Conservation (phyloP, 2,329 filamentous ascomycete species). For the Coniella lustricola region DNA sequence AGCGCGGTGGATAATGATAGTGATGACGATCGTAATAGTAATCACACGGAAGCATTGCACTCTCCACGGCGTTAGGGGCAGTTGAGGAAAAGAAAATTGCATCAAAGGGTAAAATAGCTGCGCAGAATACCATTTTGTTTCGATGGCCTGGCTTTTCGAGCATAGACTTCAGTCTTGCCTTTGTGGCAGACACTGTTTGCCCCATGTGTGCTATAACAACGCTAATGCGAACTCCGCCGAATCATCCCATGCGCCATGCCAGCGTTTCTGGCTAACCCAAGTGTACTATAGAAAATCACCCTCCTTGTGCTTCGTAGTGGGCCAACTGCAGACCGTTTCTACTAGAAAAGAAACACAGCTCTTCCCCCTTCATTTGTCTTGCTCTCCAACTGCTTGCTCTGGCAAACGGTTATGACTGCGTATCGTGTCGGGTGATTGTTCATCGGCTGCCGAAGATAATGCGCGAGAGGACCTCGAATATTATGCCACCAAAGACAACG, state of each 20-base stretch:
- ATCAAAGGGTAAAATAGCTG: background rate
- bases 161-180: background rate
- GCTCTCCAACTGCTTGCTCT: background rate
- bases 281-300: background rate
- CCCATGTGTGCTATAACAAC: constrained; percentile 3
- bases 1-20: background rate
- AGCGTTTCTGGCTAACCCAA: background rate
- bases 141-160: background rate
- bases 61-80: background rate
- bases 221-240: constrained; percentile 10
- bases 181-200: background rate
- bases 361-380: background rate
- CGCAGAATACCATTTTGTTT: constrained; percentile 8
- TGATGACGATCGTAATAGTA: too few species aligned
- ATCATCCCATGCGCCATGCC: constrained; percentile 7
- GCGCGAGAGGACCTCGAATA: constrained; percentile 51
- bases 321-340: background rate
- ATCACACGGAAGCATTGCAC: too few species aligned
- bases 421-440: background rate
- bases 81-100: too few species aligned
- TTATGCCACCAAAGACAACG: constrained; percentile 52
- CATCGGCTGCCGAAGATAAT: constrained; percentile 35
- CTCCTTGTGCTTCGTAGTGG: too few species aligned
- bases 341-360: background rate
- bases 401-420: constrained; percentile 16